Conservation (phyloP, 2,329 filamentous ascomycete genomes). For the Trichoderma afroharzianum region DNA sequence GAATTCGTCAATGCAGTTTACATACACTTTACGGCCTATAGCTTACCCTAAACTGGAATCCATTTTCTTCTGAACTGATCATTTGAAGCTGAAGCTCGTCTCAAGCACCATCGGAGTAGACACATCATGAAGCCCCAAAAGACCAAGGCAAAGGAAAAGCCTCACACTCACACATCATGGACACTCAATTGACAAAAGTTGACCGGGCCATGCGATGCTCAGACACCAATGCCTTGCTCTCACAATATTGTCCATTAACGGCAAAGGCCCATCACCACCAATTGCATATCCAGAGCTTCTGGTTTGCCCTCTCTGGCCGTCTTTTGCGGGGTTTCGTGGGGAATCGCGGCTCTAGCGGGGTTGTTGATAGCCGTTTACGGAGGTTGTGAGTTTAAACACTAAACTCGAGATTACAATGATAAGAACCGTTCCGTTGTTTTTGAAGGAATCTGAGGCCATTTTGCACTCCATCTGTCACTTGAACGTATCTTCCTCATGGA, state of each 20-base stretch:
- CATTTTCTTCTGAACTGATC: not conserved
- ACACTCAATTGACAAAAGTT: not conserved
- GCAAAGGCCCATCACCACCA: not conserved
- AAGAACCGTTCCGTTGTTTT: not conserved
- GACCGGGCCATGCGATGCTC: not conserved
- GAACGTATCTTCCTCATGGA: not conserved
- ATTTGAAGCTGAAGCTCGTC: not conserved
- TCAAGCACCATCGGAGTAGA: not conserved
- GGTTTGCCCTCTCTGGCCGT: not conserved
- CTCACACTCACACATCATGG: not conserved
- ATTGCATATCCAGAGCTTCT: not conserved
- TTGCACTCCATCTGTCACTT: no score
- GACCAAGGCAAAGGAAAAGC: not conserved
- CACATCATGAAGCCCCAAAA: not conserved
- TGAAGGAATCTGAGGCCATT: no score
- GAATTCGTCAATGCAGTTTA: not conserved
- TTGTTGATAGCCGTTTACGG: not conserved
- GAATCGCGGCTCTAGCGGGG: not conserved
- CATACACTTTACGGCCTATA: not conserved
- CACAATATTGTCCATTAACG: slow-evolving; percentile 7
- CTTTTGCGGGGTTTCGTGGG: slow-evolving; percentile 16
- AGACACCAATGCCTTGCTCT: not conserved
- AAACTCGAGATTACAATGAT: not conserved
- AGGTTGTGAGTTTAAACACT: not conserved
- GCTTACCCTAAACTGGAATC: not conserved